These are phyloP conservation scores for Hymenoscyphus repandus DNA, from an alignment of 2,329 filamentous ascomycete genomes.

Conservation along the genomic window DNA sequence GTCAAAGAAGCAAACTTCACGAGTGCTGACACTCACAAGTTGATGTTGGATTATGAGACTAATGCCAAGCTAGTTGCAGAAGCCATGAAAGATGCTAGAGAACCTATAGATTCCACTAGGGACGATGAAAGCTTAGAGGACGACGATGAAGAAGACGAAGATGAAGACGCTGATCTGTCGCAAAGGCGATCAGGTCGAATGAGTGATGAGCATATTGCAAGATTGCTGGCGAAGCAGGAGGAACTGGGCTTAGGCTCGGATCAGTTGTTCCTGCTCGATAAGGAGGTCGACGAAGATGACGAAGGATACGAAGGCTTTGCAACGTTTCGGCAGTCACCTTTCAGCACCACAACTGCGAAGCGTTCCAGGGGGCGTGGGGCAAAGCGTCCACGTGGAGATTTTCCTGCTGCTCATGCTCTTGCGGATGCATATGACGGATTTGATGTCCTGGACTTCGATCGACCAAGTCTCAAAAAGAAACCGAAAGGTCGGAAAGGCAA, in stretches of 20 bases:
- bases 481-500: slow-evolving; percentile 56
- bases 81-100: slow-evolving; percentile 20
- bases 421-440: slow-evolving; percentile 58
- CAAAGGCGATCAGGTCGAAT: slow-evolving; percentile 36
- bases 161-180: slow-evolving; percentile 34
- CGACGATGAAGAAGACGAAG: slow-evolving; percentile 30
- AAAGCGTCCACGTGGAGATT: slow-evolving; percentile 33
- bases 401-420: slow-evolving; percentile 50
- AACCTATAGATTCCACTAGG: slow-evolving; percentile 16
- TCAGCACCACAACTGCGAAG: slow-evolving; percentile 11
- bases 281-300: slow-evolving; percentile 31
- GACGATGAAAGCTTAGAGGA: slow-evolving; percentile 32
- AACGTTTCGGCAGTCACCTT: slow-evolving; percentile 3
- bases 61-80: slow-evolving; percentile 29
- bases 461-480: slow-evolving; percentile 60
- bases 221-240: slow-evolving; percentile 55
- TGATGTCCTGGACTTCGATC: slow-evolving; percentile 79
- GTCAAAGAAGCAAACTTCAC: slow-evolving; percentile 34
- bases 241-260: slow-evolving; percentile 57
- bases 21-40: slow-evolving; percentile 24
- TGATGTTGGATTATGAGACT: slow-evolving; percentile 33
- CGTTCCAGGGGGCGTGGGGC: slow-evolving; percentile 21
- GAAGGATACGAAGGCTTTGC: slow-evolving; percentile 24
- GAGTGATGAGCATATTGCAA: slow-evolving; percentile 60
- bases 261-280: slow-evolving; percentile 52